Percentiles rank a stretch among this genome's conserved stretches.
Evolutionary conservation across 2,329 filamentous ascomycete species (phyloP).

Genomic region (Xylariaceae sp.): DNA sequence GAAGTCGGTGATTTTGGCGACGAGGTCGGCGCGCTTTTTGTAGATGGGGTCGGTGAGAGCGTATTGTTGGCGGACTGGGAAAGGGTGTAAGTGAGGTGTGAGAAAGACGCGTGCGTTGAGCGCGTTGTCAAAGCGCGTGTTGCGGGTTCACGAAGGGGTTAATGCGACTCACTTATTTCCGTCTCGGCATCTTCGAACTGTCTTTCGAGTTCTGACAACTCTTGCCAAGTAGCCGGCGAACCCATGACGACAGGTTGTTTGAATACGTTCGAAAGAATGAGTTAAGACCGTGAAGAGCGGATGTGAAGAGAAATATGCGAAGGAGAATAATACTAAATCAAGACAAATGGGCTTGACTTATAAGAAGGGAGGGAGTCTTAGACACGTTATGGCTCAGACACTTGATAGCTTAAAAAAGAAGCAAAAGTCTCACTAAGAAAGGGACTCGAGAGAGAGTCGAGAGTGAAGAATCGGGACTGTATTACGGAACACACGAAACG

Average conservation of each 20-base stretch:
- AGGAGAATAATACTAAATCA: not conserved
- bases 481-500: too few species aligned
- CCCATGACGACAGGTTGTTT: constrained; percentile 16
- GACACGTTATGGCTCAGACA: too few species aligned
- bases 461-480: too few species aligned
- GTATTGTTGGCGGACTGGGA: constrained; percentile 66
- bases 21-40: constrained; percentile 64
- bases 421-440: too few species aligned
- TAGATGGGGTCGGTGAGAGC: constrained; percentile 66
- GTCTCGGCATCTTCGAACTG: constrained; percentile 80
- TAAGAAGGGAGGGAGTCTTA: not conserved
- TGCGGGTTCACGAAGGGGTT: not conserved
- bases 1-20: constrained; percentile 76
- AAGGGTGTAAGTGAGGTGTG: not conserved
- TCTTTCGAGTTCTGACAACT: constrained; percentile 72
- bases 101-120: not conserved
- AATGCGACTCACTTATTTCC: constrained; percentile 64
- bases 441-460: too few species aligned
- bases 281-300: not conserved
- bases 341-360: not conserved
- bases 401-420: too few species aligned
- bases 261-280: too few species aligned
- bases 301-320: too few species aligned
- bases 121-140: not conserved
- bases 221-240: constrained; percentile 57